Conservation (phyloP, 169 alveolate species). For the Theileria parva region DNA sequence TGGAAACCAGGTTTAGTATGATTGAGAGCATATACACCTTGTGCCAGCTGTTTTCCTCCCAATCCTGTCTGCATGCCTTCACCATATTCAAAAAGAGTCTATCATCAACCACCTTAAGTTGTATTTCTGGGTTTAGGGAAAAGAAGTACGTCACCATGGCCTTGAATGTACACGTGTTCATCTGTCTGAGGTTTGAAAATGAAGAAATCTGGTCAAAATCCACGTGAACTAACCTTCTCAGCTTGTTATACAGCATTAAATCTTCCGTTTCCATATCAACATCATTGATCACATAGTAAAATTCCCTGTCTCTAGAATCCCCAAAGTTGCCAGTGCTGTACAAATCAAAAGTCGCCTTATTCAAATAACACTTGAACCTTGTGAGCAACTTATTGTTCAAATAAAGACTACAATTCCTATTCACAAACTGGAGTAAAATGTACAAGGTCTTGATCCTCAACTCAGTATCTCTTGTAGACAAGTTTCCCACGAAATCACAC, state of each 20-base stretch:
- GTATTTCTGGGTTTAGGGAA: neutral
- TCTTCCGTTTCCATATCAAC: slow-evolving; percentile 47
- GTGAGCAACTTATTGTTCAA: slow-evolving; percentile 21
- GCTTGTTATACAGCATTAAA: slow-evolving; percentile 46
- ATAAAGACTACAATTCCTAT: slow-evolving; percentile 26
- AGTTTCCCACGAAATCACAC: slow-evolving; percentile 46
- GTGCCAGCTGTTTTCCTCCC: neutral
- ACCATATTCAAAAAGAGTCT: neutral
- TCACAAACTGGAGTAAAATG: slow-evolving; percentile 34
- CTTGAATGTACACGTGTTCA: slow-evolving; percentile 2
- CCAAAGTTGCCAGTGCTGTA: slow-evolving; percentile 7
- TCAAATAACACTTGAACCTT: slow-evolving; percentile 32
- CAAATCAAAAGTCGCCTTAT: slow-evolving; percentile 14
- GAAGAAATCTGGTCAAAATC: neutral
- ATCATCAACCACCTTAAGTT: neutral
- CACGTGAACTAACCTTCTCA: slow-evolving; percentile 9
- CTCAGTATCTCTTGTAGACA: slow-evolving; percentile 24
- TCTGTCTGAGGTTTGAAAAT: neutral
- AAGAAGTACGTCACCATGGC: slow-evolving; percentile 5
- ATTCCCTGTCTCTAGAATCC: neutral
- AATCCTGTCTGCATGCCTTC: neutral
- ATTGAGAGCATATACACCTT: neutral
- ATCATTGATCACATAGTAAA: slow-evolving; percentile 14
- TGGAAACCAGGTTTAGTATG: neutral
- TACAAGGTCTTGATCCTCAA: slow-evolving; percentile 31